Percentiles rank a stretch among this genome's conserved stretches.
These are phyloP conservation scores for Chenopodium suecicum DNA, from an alignment of 148 eudicot genomes.

Conservation along the genomic window DNA sequence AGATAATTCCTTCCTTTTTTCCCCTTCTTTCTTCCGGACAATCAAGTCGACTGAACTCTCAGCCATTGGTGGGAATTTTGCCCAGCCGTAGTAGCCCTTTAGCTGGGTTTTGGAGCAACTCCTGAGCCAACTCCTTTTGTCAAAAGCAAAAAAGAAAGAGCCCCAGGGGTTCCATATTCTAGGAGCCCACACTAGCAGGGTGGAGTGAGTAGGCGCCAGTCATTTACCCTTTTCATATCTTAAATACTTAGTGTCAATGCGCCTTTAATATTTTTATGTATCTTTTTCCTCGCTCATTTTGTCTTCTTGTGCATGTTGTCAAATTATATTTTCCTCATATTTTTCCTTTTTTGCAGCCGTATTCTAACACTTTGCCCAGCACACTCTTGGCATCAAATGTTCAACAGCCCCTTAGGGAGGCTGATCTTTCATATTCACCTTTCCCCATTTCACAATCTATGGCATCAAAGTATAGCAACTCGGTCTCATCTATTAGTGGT, in stretches of 20 bases:
- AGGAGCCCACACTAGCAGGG: too few species aligned
- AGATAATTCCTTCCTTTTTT: too few species aligned
- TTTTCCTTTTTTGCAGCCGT: conserved; percentile 45
- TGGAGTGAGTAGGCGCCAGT: background rate
- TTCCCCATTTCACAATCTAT: conserved; percentile 63
- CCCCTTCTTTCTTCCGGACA: background rate
- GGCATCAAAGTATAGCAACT: conserved; percentile 54
- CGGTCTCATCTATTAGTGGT: conserved; percentile 56
- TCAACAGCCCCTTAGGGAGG: conserved; percentile 68
- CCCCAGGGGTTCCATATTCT: too few species aligned
- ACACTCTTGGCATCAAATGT: conserved; percentile 60
- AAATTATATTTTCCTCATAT: background rate
- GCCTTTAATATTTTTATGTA: background rate
- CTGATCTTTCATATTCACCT: conserved; percentile 71
- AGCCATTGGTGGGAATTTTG: too few species aligned
- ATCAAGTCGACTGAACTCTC: too few species aligned
- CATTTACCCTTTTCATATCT: background rate
- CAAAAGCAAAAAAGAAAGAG: too few species aligned
- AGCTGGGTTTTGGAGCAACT: too few species aligned
- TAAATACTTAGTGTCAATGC: background rate
- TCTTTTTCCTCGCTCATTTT: background rate
- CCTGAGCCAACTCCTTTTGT: too few species aligned
- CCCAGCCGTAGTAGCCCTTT: too few species aligned
- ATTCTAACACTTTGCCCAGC: conserved; percentile 61
- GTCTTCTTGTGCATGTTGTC: background rate